Evolutionary conservation across 257 asterid genomes (phyloP).

Genomic region (Ocimum tenuiflorum): DNA sequence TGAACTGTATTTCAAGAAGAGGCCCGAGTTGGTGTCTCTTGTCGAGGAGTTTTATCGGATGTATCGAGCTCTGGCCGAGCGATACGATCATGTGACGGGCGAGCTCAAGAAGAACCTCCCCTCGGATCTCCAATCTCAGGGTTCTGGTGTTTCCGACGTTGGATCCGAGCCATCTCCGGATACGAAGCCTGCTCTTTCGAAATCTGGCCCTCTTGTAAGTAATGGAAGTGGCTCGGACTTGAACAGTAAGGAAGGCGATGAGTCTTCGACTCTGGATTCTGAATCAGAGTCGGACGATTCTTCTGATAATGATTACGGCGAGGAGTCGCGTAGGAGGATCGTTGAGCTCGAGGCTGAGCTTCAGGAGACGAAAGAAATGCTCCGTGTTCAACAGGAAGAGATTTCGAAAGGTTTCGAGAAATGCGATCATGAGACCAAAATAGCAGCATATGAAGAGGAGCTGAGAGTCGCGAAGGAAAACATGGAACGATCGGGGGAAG

Average conservation of each 20-base stretch:
- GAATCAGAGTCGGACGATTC: constrained; percentile 85
- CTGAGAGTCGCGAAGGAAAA: constrained; percentile 43
- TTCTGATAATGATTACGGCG: constrained; percentile 62
- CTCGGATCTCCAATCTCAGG: constrained; percentile 82
- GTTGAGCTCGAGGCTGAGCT: constrained; percentile 60
- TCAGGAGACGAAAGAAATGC: constrained; percentile 53
- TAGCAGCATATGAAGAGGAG: constrained; percentile 57
- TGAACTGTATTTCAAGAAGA: constrained; percentile 58
- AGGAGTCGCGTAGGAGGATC: constrained; percentile 40
- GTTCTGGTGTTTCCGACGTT: constrained; percentile 67
- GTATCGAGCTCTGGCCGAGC: constrained; percentile 61
- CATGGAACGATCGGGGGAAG: constrained; percentile 48
- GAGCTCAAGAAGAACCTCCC: constrained; percentile 58
- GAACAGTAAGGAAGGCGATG: constrained; percentile 63
- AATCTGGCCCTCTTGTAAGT: constrained; percentile 56
- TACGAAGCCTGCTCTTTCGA: constrained; percentile 32
- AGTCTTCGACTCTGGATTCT: constrained; percentile 64
- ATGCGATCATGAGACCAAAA: constrained; percentile 14
- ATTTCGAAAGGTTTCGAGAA: constrained; percentile 20
- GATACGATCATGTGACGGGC: constrained; percentile 55
- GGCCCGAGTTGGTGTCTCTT: constrained; percentile 53
- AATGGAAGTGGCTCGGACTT: constrained; percentile 50
- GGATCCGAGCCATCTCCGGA: constrained; percentile 72
- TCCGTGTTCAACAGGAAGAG: constrained; percentile 31
- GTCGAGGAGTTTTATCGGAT: constrained; percentile 67